phyloP scores from a whole-genome alignment of 2,329 filamentous ascomycete species.

The Calonectria pauciramosa region DNA sequence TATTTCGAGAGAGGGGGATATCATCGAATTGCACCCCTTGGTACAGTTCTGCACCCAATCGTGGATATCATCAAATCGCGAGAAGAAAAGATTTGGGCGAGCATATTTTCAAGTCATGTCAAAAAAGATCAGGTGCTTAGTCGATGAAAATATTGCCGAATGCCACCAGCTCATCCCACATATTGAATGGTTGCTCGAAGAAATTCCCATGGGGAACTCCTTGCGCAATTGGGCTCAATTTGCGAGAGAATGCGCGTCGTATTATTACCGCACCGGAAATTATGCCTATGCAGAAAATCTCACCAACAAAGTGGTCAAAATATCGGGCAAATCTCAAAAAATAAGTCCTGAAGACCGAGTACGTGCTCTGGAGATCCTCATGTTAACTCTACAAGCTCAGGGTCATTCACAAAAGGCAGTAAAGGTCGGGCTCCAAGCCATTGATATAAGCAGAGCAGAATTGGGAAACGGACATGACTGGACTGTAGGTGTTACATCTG shows the following conservation, averaged over 20 bases:
- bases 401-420: not conserved
- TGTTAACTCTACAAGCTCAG: not conserved
- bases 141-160: not conserved
- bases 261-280: not conserved
- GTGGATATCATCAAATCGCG: not conserved
- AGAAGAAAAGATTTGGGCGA: not conserved
- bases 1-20: not conserved
- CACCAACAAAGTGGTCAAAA: not conserved
- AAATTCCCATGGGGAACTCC: not conserved
- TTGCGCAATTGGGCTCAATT: not conserved
- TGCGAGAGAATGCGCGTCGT: not conserved
- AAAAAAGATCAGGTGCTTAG: not conserved
- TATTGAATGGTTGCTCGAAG: not conserved
- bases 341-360: not conserved
- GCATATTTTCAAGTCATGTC: not conserved
- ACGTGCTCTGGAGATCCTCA: fast-evolving
- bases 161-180: not conserved
- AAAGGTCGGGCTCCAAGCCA: not conserved
- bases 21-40: conserved; percentile 18
- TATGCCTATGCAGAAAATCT: not conserved
- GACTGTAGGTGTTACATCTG: not conserved
- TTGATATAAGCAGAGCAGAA: not conserved
- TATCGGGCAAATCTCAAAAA: not conserved
- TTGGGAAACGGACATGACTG: not conserved
- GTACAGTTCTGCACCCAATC: not conserved